These are phyloP conservation scores for Magnusiomyces ingens DNA, from an alignment of 1,139 yeast genomes.

Conservation along the genomic window DNA sequence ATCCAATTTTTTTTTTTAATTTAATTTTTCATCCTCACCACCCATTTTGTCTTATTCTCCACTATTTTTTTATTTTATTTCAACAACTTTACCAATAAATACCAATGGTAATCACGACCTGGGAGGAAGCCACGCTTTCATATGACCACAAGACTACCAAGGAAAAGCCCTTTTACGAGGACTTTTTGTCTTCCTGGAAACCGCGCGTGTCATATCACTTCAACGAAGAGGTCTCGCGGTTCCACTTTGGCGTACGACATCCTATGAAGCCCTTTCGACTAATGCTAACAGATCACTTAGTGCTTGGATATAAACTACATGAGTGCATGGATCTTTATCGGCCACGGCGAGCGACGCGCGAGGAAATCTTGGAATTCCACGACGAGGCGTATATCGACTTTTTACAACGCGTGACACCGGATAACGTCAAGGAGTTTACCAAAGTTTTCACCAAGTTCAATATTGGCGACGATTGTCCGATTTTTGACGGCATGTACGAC, in stretches of 20 bases:
- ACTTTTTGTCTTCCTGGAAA: slow-evolving; percentile 23
- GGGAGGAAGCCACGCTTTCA: slow-evolving; percentile 21
- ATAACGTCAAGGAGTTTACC: slow-evolving; percentile 81
- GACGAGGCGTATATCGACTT: slow-evolving; percentile 96
- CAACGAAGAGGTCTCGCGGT: slow-evolving; percentile 71
- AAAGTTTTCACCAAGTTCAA: slow-evolving; percentile 92
- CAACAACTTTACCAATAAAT: slow-evolving; percentile 10
- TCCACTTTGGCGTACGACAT: slow-evolving; percentile 86
- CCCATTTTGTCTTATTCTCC: too few relatives aligned
- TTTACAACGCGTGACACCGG: slow-evolving; percentile 88
- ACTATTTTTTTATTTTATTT: neutral
- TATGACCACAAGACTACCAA: slow-evolving; percentile 52
- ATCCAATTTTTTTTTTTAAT: neutral
- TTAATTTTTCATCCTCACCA: neutral
- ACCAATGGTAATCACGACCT: slow-evolving; percentile 26
- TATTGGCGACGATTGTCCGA: slow-evolving; percentile 97
- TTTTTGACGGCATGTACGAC: slow-evolving; percentile 92
- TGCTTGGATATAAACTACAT: slow-evolving; percentile 75
- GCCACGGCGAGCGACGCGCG: slow-evolving; percentile 86
- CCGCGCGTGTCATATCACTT: slow-evolving; percentile 76
- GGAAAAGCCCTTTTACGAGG: slow-evolving; percentile 54
- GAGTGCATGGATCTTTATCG: slow-evolving; percentile 85
- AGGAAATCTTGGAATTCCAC: slow-evolving; percentile 98
- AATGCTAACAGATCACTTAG: slow-evolving; percentile 89
- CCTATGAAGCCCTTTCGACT: slow-evolving; percentile 98